A percentile compares a stretch with the other conserved stretches of the same genome.
Conservation (phyloP, 2,329 filamentous ascomycete genomes). For the Venturia carpophila region DNA sequence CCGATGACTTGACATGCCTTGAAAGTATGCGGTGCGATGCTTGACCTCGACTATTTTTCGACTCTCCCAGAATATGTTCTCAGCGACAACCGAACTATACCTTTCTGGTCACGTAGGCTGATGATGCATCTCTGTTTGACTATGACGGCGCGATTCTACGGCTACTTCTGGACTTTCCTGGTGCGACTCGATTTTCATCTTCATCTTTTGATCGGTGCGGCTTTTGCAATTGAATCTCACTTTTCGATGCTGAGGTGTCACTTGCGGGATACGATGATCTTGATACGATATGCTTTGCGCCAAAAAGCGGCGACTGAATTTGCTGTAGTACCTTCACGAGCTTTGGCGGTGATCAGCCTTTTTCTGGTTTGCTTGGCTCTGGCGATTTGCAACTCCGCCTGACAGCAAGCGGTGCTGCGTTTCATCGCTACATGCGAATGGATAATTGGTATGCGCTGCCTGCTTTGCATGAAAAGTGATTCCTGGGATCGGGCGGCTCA, state of each 20-base stretch:
- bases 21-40: constrained; percentile 3
- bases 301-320: background rate
- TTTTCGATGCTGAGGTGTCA: background rate
- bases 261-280: background rate
- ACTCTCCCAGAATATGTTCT: background rate
- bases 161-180: background rate
- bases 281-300: background rate
- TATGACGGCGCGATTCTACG: constrained; percentile 8
- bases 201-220: background rate
- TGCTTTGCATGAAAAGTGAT: background rate
- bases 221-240: background rate
- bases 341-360: background rate
- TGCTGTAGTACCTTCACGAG: background rate
- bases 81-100: background rate
- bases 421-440: background rate
- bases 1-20: constrained; percentile 11
- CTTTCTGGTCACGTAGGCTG: constrained; percentile 5
- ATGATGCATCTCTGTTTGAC: constrained; percentile 7
- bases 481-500: background rate
- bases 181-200: constrained; percentile 1
- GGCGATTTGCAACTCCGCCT: background rate
- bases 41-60: background rate
- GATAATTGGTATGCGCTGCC: background rate
- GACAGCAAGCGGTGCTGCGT: background rate
- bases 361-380: background rate